Evolutionary conservation across 345 rosid species (phyloP).

Genomic region (Sisymbrium irio): DNA sequence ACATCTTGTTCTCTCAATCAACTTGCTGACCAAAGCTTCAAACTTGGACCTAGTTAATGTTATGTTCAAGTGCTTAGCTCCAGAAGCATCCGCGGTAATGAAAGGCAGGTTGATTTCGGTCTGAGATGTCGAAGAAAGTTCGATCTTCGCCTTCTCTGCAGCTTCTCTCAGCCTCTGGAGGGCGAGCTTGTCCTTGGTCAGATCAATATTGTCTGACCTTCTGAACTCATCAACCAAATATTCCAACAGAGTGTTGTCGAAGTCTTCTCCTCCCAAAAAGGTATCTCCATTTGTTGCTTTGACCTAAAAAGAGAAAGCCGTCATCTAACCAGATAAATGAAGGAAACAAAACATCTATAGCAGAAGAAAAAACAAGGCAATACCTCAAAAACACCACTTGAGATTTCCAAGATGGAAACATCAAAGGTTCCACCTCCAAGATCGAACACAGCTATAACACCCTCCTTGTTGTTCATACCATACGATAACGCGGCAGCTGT

Average conservation of each 20-base stretch:
- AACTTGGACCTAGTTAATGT: conserved; percentile 45
- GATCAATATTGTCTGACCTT: conserved; percentile 40
- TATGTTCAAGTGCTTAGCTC: conserved; percentile 48
- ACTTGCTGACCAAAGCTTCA: conserved; percentile 35
- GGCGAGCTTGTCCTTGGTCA: conserved; percentile 46
- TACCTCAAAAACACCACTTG: conserved; percentile 57
- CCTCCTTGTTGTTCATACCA: conserved; percentile 49
- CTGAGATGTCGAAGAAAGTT: conserved; percentile 47
- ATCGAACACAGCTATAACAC: conserved; percentile 48
- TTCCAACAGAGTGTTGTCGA: conserved; percentile 46
- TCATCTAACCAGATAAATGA: background rate
- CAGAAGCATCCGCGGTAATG: conserved; percentile 47
- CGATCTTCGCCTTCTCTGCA: conserved; percentile 50
- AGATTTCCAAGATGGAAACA: conserved; percentile 47
- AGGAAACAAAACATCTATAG: background rate
- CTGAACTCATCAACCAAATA: conserved; percentile 44
- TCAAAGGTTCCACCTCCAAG: conserved; percentile 56
- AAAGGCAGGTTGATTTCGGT: conserved; percentile 51
- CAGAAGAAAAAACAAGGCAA: background rate
- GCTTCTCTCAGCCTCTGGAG: conserved; percentile 54
- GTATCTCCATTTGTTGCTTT: conserved; percentile 58
- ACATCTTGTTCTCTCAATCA: conserved; percentile 41
- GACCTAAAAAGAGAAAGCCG: conserved; percentile 23
- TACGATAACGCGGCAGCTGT: conserved; percentile 53
- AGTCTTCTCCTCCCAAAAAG: conserved; percentile 54